These are phyloP conservation scores for Ogataea saltuana DNA, from an alignment of 805 yeast species.

Conservation along the genomic window DNA sequence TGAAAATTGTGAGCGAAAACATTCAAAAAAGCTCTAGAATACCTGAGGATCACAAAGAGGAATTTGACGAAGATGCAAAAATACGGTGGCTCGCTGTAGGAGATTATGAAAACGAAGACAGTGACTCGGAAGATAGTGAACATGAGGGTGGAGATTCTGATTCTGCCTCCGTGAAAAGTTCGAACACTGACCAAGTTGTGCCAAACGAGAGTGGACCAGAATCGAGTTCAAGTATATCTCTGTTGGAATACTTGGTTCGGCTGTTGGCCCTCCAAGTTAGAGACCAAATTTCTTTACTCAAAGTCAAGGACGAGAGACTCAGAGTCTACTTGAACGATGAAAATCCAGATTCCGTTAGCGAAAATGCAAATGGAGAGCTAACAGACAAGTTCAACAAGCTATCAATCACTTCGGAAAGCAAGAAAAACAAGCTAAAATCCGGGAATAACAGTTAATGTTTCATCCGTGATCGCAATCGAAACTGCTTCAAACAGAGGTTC, in stretches of 20 bases:
- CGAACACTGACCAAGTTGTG: not conserved
- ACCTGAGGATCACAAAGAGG: slow-evolving; percentile 16
- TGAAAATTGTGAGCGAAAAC: slow-evolving; percentile 44
- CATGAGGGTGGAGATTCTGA: slow-evolving; percentile 8
- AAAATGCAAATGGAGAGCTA: not conserved
- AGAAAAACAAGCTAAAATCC: too few relatives aligned
- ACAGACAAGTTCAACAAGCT: not conserved
- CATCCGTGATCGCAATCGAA: too few relatives aligned
- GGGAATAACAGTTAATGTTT: too few relatives aligned
- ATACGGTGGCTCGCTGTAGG: slow-evolving; percentile 58
- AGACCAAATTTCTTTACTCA: slow-evolving; percentile 54
- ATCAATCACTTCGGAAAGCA: not conserved
- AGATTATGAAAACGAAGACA: slow-evolving; percentile 26
- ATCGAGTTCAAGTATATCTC: slow-evolving; percentile 39
- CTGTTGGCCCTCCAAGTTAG: slow-evolving; percentile 59
- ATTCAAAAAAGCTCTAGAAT: slow-evolving; percentile 19
- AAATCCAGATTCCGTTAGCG: slow-evolving; percentile 19
- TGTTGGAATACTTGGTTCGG: slow-evolving; percentile 64
- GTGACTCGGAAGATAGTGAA: slow-evolving; percentile 16
- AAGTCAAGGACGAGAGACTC: slow-evolving; percentile 66
- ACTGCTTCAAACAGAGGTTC: too few relatives aligned
- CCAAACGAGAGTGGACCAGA: not conserved
- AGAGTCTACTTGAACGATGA: slow-evolving; percentile 64
- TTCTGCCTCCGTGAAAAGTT: slow-evolving; percentile 2
- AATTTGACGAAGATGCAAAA: slow-evolving; percentile 7